Conservation (phyloP, 345 rosid species). For the Salix exigua region DNA sequence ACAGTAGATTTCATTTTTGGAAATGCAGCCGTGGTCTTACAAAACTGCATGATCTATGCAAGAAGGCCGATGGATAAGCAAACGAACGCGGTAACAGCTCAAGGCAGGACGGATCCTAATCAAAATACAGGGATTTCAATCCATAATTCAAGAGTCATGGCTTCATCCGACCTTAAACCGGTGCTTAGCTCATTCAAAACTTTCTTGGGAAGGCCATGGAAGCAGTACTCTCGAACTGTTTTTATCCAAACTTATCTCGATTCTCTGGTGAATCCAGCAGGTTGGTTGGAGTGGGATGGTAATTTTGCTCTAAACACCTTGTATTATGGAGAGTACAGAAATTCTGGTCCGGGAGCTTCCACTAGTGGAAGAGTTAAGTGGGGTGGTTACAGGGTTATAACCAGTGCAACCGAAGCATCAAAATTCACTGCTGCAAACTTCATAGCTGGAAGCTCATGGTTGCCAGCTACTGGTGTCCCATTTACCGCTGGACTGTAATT, state of each 20-base stretch:
- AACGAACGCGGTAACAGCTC: slow-evolving; percentile 64
- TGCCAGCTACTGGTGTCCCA: slow-evolving; percentile 68
- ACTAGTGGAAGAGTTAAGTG: slow-evolving; percentile 64
- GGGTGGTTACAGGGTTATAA: slow-evolving; percentile 64
- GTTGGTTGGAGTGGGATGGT: slow-evolving; percentile 82
- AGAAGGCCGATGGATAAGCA: slow-evolving; percentile 64
- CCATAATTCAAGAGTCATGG: slow-evolving; percentile 68
- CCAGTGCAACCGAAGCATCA: slow-evolving; percentile 53
- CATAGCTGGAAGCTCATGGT: slow-evolving; percentile 69
- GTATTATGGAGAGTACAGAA: slow-evolving; percentile 74
- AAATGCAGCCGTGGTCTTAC: slow-evolving; percentile 73
- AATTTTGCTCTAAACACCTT: slow-evolving; percentile 60
- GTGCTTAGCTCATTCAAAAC: slow-evolving; percentile 50
- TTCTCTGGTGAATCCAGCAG: slow-evolving; percentile 56
- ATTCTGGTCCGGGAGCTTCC: slow-evolving; percentile 60
- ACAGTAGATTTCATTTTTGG: slow-evolving; percentile 90
- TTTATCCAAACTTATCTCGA: slow-evolving; percentile 59
- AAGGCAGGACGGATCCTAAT: slow-evolving; percentile 75
- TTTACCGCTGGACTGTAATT: slow-evolving; percentile 52
- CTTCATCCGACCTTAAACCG: slow-evolving; percentile 65
- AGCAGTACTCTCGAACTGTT: slow-evolving; percentile 61
- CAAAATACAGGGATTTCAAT: slow-evolving; percentile 84
- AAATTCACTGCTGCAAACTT: slow-evolving; percentile 64
- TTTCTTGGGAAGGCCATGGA: slow-evolving; percentile 83
- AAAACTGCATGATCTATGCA: slow-evolving; percentile 72